Evolutionary conservation across 305 asterid species (phyloP).

Genomic region (Rubia occidens): DNA sequence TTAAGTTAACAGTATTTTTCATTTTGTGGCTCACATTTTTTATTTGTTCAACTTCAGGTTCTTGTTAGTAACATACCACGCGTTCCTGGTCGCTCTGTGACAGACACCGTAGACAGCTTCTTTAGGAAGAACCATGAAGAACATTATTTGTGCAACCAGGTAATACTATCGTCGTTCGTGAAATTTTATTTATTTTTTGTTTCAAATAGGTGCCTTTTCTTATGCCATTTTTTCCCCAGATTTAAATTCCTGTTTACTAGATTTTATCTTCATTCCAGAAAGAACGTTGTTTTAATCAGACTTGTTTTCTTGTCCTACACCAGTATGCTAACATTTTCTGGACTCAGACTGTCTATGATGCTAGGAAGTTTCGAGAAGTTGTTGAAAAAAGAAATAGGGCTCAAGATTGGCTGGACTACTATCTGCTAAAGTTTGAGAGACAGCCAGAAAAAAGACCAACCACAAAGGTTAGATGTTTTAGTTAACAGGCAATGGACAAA

Average conservation of each 20-base stretch:
- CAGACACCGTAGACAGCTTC: constrained; percentile 63
- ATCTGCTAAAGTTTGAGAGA: constrained; percentile 79
- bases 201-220: neutral
- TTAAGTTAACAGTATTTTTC: neutral
- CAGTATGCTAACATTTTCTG: neutral
- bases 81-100: constrained; percentile 54
- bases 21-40: constrained; percentile 1
- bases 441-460: constrained; percentile 73
- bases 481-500: constrained; percentile 2
- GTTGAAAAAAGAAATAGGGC: constrained; percentile 60
- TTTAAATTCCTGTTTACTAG: neutral
- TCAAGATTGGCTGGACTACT: constrained; percentile 86
- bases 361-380: constrained; percentile 71
- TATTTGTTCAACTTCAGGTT: constrained; percentile 40
- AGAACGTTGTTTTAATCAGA: constrained; percentile 2
- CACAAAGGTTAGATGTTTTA: constrained; percentile 38
- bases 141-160: constrained; percentile 93
- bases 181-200: neutral
- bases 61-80: constrained; percentile 80
- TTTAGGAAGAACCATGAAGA: constrained; percentile 73
- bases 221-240: neutral
- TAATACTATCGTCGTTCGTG: constrained; percentile 20
- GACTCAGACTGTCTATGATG: constrained; percentile 69
- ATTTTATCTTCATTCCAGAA: constrained; percentile 3
- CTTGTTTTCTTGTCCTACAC: neutral